Percentiles rank a stretch among this genome's conserved stretches.
Conservation (phyloP, 192 early-diverging fungal species). For the Dimargaris cristalligena region DNA sequence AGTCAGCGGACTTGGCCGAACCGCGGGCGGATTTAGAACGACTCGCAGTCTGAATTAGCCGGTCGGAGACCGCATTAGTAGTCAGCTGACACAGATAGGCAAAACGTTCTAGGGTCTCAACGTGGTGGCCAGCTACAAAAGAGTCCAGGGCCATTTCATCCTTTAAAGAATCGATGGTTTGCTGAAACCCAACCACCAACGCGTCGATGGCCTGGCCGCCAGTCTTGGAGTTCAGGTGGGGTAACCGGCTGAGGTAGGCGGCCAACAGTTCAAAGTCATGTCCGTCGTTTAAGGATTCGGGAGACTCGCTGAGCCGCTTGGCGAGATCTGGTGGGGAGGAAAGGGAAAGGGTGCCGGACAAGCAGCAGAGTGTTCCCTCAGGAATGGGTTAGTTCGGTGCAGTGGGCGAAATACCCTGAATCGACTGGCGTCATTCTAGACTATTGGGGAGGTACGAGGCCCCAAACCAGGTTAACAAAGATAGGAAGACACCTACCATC, state of each 20-base stretch:
- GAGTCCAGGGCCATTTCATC: not conserved
- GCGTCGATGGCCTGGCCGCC: conserved; percentile 8
- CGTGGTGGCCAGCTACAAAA: not conserved
- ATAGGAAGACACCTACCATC: conserved; percentile 17
- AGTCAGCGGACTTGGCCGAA: conserved; percentile 14
- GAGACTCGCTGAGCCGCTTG: conserved; percentile 7
- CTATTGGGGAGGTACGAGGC: conserved; percentile 26
- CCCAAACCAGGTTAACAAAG: conserved; percentile 13
- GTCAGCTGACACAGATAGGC: not conserved
- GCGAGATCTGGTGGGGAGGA: conserved; percentile 23
- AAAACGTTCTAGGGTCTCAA: not conserved
- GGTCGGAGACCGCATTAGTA: not conserved
- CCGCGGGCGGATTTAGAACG: not conserved
- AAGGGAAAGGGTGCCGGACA: conserved; percentile 2
- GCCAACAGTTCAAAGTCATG: not conserved
- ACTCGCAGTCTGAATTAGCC: too few species aligned
- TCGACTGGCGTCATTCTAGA: conserved; percentile 18
- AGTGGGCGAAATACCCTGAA: conserved; percentile 19
- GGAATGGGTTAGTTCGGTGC: conserved; percentile 19
- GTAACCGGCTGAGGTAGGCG: not conserved
- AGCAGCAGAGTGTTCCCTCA: conserved; percentile 5
- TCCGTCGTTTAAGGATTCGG: conserved; percentile 16
- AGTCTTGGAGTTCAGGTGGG: conserved; percentile 1
- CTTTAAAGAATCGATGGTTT: not conserved
- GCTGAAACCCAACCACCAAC: not conserved